Percentiles rank a stretch among this genome's conserved stretches.
Evolutionary conservation across 164 flowering plant species (phyloP).

Genomic region (Stephania cephalantha): DNA sequence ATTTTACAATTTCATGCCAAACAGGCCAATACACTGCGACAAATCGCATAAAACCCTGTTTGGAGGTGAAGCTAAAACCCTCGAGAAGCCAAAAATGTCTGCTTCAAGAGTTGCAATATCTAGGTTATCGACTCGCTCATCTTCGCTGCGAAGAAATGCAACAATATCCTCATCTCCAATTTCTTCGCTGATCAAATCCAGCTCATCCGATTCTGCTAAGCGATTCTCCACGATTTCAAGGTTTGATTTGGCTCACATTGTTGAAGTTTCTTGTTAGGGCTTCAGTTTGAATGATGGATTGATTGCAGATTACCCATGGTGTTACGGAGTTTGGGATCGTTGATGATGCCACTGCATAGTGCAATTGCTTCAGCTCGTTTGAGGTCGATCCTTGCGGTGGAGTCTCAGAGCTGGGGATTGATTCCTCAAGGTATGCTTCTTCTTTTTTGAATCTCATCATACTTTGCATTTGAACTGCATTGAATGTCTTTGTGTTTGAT

Average conservation of each 20-base stretch:
- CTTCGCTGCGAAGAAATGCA: conserved; percentile 19
- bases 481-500: conserved; percentile 6
- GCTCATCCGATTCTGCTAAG: conserved; percentile 15
- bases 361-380: conserved; percentile 60
- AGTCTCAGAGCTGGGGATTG: conserved; percentile 57
- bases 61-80: background rate
- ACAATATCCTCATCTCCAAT: conserved; percentile 4
- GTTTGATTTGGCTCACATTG: conserved; percentile 14
- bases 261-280: background rate
- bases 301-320: conserved; percentile 45
- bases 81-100: conserved; percentile 22
- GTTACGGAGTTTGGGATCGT: conserved; percentile 33
- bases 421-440: conserved; percentile 54
- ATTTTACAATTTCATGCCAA: too few relatives aligned
- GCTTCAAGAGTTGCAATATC: conserved; percentile 18
- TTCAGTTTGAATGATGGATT: background rate
- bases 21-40: too few relatives aligned
- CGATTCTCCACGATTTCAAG: conserved; percentile 31
- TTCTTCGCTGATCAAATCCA: conserved; percentile 14
- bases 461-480: too few relatives aligned
- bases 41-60: background rate
- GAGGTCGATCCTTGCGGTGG: conserved; percentile 41
- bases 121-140: conserved; percentile 31
- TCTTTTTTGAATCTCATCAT: background rate
- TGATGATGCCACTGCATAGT: conserved; percentile 56